Conservation (phyloP, 1,139 yeast species). For the Sporopachydermia cereana region DNA sequence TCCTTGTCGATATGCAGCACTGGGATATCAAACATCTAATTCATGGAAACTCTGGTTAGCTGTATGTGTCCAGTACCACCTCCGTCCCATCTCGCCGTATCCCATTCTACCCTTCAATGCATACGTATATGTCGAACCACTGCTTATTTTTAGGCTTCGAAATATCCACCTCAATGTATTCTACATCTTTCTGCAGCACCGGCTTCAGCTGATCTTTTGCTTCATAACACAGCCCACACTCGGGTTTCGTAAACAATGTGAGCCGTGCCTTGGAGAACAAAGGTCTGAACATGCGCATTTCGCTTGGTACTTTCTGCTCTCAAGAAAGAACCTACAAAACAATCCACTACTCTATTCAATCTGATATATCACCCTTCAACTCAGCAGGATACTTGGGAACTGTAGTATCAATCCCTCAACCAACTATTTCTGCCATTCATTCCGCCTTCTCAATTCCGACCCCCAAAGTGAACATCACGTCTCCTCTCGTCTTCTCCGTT, state of each 20-base stretch:
- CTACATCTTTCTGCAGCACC: conserved; percentile 19
- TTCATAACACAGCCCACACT: conserved; percentile 67
- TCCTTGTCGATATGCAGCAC: conserved; percentile 59
- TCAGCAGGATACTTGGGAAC: too few relatives aligned
- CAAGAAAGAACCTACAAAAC: too few relatives aligned
- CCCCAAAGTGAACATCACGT: too few relatives aligned
- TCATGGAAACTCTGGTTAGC: not conserved
- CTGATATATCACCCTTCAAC: too few relatives aligned
- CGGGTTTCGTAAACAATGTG: conserved; percentile 65
- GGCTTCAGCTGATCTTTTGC: conserved; percentile 43
- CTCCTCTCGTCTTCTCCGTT: too few relatives aligned
- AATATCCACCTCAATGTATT: conserved; percentile 49
- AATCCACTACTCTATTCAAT: too few relatives aligned
- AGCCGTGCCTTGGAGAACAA: conserved; percentile 17
- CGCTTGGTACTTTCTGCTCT: too few relatives aligned
- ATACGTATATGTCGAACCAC: conserved; percentile 64
- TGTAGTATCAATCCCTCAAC: too few relatives aligned
- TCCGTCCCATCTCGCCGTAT: not conserved
- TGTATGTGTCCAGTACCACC: not conserved
- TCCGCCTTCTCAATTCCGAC: too few relatives aligned
- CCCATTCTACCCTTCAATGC: conserved; percentile 9
- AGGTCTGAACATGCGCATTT: not conserved
- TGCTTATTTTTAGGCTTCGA: conserved; percentile 50
- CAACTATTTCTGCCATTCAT: too few relatives aligned
- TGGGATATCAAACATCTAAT: conserved; percentile 72